A percentile compares a stretch with the other conserved stretches of the same genome.
These are phyloP conservation scores for Asterophora lycoperdoides DNA, from an alignment of 768 basidiomycete genomes.

Conservation along the genomic window DNA sequence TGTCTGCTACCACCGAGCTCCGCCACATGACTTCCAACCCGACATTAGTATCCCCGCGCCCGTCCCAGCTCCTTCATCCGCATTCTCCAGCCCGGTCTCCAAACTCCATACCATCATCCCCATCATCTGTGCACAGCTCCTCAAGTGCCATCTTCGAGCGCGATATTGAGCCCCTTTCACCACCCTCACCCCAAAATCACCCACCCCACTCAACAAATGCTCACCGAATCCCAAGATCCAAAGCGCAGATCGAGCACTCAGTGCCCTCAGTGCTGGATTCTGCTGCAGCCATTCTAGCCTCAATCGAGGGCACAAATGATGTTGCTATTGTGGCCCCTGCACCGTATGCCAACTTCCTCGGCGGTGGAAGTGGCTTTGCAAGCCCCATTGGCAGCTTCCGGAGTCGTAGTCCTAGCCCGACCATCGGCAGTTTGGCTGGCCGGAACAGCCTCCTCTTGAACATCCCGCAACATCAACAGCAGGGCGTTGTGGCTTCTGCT, in stretches of 20 bases:
- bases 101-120: conserved; percentile 73
- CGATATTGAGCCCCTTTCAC: conserved; percentile 70
- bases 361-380: conserved; percentile 50
- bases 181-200: conserved; percentile 31
- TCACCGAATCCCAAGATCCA: conserved; percentile 69
- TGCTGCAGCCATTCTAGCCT: conserved; percentile 69
- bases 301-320: conserved; percentile 38
- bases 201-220: conserved; percentile 47
- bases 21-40: conserved; percentile 53
- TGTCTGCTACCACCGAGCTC: conserved; percentile 31
- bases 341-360: conserved; percentile 13
- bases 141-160: conserved; percentile 91
- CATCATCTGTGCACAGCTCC: conserved; percentile 76
- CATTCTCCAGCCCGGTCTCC: conserved; percentile 46
- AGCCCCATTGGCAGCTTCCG: conserved; percentile 68
- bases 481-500: neutral
- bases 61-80: conserved; percentile 46
- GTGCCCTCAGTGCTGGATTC: conserved; percentile 84
- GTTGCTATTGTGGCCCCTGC: conserved; percentile 63
- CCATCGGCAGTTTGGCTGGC: conserved; percentile 27
- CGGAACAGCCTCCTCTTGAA: conserved; percentile 45
- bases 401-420: conserved; percentile 65
- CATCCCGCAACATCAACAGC: conserved; percentile 35
- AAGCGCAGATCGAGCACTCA: conserved; percentile 66
- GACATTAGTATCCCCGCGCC: conserved; percentile 37